Conservation (phyloP, 176 grass and related monocot genomes). For the Tillandsia fasciculata region DNA sequence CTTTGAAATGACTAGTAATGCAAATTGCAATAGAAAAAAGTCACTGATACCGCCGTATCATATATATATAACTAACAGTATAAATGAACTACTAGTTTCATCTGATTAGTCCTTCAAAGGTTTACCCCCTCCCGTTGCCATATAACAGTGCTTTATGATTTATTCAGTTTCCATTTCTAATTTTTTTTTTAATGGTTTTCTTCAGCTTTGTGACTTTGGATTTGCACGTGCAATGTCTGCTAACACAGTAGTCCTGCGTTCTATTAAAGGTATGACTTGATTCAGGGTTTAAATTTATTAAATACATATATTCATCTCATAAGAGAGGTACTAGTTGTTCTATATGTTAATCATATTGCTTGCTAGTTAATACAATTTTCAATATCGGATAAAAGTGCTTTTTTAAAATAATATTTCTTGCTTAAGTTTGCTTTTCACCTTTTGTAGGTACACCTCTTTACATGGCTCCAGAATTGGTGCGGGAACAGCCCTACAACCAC, state of each 20-base stretch:
- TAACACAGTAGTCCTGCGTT: constrained; percentile 89
- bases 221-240: constrained; percentile 99
- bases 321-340: too few relatives aligned
- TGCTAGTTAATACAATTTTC: background rate
- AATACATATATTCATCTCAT: background rate
- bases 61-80: background rate
- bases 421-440: constrained; percentile 20
- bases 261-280: constrained; percentile 70
- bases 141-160: too few relatives aligned
- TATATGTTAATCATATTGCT: too few relatives aligned
- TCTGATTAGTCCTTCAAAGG: background rate
- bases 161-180: constrained; percentile 4
- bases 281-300: background rate
- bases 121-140: too few relatives aligned
- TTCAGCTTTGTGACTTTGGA: constrained; percentile 94
- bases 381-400: background rate
- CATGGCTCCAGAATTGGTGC: constrained; percentile 98
- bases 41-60: background rate
- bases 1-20: background rate
- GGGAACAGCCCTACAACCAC: constrained; percentile 94
- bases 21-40: background rate
- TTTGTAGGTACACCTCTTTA: constrained; percentile 82
- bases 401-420: constrained; percentile 11
- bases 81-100: background rate
- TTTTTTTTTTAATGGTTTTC: constrained; percentile 6